phyloP scores from a whole-genome alignment of 2,329 filamentous ascomycete species.

The Sporothrix protearum region DNA sequence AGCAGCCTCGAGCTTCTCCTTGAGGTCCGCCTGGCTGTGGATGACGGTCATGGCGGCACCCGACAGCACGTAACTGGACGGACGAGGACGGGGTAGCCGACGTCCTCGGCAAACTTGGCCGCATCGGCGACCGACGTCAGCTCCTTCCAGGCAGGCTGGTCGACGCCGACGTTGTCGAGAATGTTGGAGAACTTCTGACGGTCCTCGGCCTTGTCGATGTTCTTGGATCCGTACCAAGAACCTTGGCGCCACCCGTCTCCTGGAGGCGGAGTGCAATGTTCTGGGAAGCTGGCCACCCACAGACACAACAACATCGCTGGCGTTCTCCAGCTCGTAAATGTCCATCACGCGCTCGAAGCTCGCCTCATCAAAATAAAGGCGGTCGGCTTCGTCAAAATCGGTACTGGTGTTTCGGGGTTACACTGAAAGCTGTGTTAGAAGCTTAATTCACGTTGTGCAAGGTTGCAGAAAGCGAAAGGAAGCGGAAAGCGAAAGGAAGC shows the following conservation, averaged over 20 bases:
- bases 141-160: slow-evolving; percentile 98
- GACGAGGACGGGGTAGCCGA: slow-evolving; percentile 91
- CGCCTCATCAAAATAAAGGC: slow-evolving; percentile 93
- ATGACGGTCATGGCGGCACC: slow-evolving; percentile 99
- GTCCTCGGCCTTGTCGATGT: slow-evolving; percentile 98
- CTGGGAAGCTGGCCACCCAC: slow-evolving; percentile 92
- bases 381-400: slow-evolving; percentile 65
- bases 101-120: slow-evolving; percentile 77
- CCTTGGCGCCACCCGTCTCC: slow-evolving; percentile 81
- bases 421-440: too few species aligned
- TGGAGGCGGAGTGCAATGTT: slow-evolving; percentile 95
- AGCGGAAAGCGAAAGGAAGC: neutral
- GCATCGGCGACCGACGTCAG: slow-evolving; percentile 84
- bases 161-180: slow-evolving; percentile 91
- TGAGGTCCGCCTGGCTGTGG: slow-evolving; percentile 78
- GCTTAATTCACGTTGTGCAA: neutral
- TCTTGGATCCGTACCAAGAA: slow-evolving; percentile 85
- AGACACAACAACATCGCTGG: slow-evolving; percentile 86
- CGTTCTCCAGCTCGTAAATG: slow-evolving; percentile 88
- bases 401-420: too few species aligned
- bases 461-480: slow-evolving; percentile 18
- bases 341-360: slow-evolving; percentile 98
- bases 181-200: slow-evolving; percentile 98
- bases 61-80: slow-evolving; percentile 91
- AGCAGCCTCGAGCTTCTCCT: slow-evolving; percentile 90